These are phyloP conservation scores for Penicillium coprophilum DNA, from an alignment of 495 filamentous ascomycete species.

Conservation along the genomic window DNA sequence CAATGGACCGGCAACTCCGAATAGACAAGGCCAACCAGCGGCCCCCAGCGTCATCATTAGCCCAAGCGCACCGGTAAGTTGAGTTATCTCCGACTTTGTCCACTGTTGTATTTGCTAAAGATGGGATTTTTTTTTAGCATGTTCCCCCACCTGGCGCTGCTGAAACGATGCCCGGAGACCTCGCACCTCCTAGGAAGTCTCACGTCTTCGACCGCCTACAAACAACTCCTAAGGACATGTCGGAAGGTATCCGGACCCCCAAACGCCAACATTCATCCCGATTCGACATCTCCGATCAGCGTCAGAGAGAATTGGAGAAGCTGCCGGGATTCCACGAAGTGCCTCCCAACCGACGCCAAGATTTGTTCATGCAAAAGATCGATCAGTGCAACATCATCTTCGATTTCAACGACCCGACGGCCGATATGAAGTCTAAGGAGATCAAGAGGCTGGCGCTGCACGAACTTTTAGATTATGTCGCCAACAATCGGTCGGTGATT, in stretches of 20 bases:
- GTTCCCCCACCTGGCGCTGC: slow-evolving; percentile 88
- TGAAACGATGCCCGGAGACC: slow-evolving; percentile 97
- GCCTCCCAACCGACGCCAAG: slow-evolving; percentile 88
- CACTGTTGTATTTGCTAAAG: slow-evolving; percentile 23
- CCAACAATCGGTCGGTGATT: slow-evolving; percentile 97
- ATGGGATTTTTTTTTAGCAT: slow-evolving; percentile 58
- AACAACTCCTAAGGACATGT: slow-evolving; percentile 90
- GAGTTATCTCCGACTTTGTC: background rate
- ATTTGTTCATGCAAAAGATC: slow-evolving; percentile 99
- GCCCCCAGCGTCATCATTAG: slow-evolving; percentile 94
- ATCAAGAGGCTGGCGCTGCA: slow-evolving; percentile 97
- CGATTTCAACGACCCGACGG: slow-evolving; percentile 98
- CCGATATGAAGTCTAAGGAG: slow-evolving; percentile 99
- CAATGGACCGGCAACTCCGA: slow-evolving; percentile 67
- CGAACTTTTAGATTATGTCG: slow-evolving; percentile 96
- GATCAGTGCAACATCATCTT: slow-evolving; percentile 99
- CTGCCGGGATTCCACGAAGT: slow-evolving; percentile 99
- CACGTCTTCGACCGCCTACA: slow-evolving; percentile 88
- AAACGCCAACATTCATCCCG: slow-evolving; percentile 96
- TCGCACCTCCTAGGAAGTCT: slow-evolving; percentile 93
- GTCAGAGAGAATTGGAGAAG: slow-evolving; percentile 93
- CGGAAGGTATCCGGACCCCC: slow-evolving; percentile 91
- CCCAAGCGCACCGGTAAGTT: slow-evolving; percentile 86
- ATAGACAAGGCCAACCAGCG: slow-evolving; percentile 62
- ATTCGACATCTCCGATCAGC: slow-evolving; percentile 92